Evolutionary conservation across 2,329 filamentous ascomycete genomes (phyloP).

Genomic region (Podosphaera xanthii): DNA sequence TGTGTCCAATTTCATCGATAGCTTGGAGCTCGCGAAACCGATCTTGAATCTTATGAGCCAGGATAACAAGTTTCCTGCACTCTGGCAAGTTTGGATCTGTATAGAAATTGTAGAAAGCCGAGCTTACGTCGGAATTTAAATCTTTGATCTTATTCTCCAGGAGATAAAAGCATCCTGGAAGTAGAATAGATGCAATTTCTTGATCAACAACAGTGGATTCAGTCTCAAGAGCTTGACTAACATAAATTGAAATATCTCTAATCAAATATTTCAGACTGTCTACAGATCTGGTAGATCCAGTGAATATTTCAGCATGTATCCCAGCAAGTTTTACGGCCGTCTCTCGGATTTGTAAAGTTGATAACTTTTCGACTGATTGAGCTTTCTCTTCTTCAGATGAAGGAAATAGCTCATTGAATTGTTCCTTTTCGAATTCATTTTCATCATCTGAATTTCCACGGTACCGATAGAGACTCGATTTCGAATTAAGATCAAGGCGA

Average conservation of each 20-base stretch:
- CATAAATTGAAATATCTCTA: conserved; percentile 10
- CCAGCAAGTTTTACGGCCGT: conserved; percentile 33
- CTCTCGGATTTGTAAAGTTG: conserved; percentile 8
- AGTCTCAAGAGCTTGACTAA: conserved; percentile 8
- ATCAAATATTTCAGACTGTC: conserved; percentile 13
- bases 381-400: conserved; percentile 33
- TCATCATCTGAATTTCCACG: conserved; percentile 55
- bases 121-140: conserved; percentile 19
- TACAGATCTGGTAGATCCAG: conserved; percentile 5
- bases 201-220: conserved; percentile 10
- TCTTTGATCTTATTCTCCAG: conserved; percentile 36
- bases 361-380: conserved; percentile 5
- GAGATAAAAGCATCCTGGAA: conserved; percentile 42
- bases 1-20: conserved; percentile 44
- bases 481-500: conserved; percentile 48
- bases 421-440: conserved; percentile 49
- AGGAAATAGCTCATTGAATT: conserved; percentile 66
- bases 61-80: conserved; percentile 44
- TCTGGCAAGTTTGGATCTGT: conserved; percentile 56
- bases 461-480: conserved; percentile 63
- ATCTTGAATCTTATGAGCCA: conserved; percentile 44
- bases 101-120: conserved; percentile 65
- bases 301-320: conserved; percentile 27
- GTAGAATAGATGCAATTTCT: conserved; percentile 27
- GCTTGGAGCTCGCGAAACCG: conserved; percentile 51